phyloP scores from a whole-genome alignment of 495 filamentous ascomycete genomes.

The Glarea lozoyensis region DNA sequence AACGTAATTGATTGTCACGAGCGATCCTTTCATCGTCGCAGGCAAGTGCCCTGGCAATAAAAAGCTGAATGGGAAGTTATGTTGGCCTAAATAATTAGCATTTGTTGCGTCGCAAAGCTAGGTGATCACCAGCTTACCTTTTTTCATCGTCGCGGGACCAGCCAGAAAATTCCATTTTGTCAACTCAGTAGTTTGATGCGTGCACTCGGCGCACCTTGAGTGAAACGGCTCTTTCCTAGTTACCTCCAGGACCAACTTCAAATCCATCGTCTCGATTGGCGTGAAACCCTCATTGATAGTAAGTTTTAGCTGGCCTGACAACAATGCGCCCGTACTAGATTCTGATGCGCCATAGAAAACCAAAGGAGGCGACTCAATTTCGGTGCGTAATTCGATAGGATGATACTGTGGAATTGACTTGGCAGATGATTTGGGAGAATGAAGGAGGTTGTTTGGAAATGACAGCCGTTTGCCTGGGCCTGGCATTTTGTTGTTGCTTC shows the following conservation, averaged over 20 bases:
- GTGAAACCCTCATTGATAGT: constrained; percentile 53
- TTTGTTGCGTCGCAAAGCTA: constrained; percentile 10
- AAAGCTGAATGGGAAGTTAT: constrained; percentile 87
- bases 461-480: constrained; percentile 32
- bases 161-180: constrained; percentile 71
- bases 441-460: constrained; percentile 29
- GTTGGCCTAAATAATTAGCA: constrained; percentile 35
- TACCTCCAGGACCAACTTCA: constrained; percentile 56
- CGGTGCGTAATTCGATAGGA: constrained; percentile 55
- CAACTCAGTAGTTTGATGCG: constrained; percentile 57
- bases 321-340: constrained; percentile 74
- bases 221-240: constrained; percentile 73
- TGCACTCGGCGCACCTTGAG: constrained; percentile 68
- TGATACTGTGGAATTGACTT: constrained; percentile 26
- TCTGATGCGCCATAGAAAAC: constrained; percentile 71
- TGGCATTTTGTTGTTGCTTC: constrained; percentile 28
- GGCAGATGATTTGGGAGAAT: constrained; percentile 29
- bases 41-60: constrained; percentile 82
- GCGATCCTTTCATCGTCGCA: constrained; percentile 61
- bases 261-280: constrained; percentile 59
- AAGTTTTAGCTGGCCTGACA: constrained; percentile 78
- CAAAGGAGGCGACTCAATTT: constrained; percentile 83
- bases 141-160: constrained; percentile 51
- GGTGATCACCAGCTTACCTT: constrained; percentile 33
- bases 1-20: constrained; percentile 70